phyloP scores from a whole-genome alignment of 495 filamentous ascomycete genomes.

The Penicillium flavigenum region DNA sequence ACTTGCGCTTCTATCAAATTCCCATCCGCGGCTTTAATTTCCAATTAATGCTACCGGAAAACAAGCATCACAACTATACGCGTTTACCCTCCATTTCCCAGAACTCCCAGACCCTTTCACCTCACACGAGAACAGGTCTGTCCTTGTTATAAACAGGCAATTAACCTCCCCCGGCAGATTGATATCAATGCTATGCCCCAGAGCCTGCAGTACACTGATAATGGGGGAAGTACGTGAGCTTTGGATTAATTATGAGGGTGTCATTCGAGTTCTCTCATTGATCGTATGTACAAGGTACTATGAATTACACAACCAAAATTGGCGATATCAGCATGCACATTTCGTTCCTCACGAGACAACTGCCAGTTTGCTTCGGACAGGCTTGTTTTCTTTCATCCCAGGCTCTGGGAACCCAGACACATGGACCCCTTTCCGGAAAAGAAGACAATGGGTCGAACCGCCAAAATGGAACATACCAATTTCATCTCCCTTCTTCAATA shows the following conservation, averaged over 20 bases:
- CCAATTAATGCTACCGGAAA: no score
- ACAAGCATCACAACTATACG: no score
- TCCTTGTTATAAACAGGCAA: no score
- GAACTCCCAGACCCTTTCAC: no score
- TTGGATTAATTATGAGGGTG: no score
- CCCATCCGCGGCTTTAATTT: neutral
- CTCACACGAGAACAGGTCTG: no score
- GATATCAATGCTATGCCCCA: no score
- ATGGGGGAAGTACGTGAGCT: no score
- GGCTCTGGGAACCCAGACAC: constrained; percentile 50
- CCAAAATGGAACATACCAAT: constrained; percentile 77
- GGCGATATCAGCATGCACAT: neutral
- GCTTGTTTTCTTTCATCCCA: constrained; percentile 53
- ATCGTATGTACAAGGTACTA: neutral
- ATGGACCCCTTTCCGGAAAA: constrained; percentile 48
- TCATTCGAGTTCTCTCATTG: no score
- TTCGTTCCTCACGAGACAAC: constrained; percentile 26
- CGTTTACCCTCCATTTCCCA: no score
- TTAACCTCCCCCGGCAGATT: no score
- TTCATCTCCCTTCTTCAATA: constrained; percentile 62
- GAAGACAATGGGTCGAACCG: constrained; percentile 61
- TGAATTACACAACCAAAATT: neutral
- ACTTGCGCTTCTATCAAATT: neutral
- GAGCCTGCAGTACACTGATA: no score
- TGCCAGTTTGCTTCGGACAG: constrained; percentile 55